These are phyloP conservation scores for Colletotrichum echinochloae DNA, from an alignment of 2,329 filamentous ascomycete genomes.

Conservation along the genomic window DNA sequence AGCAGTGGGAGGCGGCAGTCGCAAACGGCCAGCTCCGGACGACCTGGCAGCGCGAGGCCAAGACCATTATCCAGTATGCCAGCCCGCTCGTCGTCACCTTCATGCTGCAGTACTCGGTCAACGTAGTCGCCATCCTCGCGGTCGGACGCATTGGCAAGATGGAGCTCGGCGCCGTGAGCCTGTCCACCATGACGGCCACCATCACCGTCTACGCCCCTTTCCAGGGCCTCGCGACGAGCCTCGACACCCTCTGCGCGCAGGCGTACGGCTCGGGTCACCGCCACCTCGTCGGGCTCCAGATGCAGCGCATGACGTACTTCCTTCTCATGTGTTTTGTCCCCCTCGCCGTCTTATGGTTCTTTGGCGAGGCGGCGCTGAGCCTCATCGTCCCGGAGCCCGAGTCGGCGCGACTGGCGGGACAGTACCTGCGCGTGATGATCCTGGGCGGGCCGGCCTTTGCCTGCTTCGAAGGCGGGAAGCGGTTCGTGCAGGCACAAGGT, in stretches of 20 bases:
- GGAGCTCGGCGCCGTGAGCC: slow-evolving; percentile 58
- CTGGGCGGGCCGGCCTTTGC: slow-evolving; percentile 81
- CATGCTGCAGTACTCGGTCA: slow-evolving; percentile 84
- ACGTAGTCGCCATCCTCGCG: slow-evolving; percentile 83
- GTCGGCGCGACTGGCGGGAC: slow-evolving; percentile 74
- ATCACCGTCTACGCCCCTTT: slow-evolving; percentile 83
- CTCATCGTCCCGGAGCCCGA: slow-evolving; percentile 63
- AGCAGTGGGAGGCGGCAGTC: slow-evolving; percentile 89
- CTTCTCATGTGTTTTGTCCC: slow-evolving; percentile 79
- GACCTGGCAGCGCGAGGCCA: slow-evolving; percentile 90
- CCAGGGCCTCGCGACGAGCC: slow-evolving; percentile 86
- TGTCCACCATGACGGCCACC: slow-evolving; percentile 79
- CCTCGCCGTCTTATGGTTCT: slow-evolving; percentile 78
- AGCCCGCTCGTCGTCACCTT: slow-evolving; percentile 80
- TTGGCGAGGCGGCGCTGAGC: slow-evolving; percentile 73
- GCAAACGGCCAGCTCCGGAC: slow-evolving; percentile 84
- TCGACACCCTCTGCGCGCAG: slow-evolving; percentile 94
- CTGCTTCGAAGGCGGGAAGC: slow-evolving; percentile 81
- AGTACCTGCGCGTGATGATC: slow-evolving; percentile 79
- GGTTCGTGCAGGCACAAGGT: slow-evolving; percentile 86
- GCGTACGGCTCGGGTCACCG: slow-evolving; percentile 93
- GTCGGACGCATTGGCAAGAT: slow-evolving; percentile 80
- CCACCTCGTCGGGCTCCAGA: slow-evolving; percentile 83
- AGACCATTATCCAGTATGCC: slow-evolving; percentile 80
- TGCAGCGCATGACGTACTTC: slow-evolving; percentile 85